phyloP scores from a whole-genome alignment of 257 asterid species.

The Solanum virginianum region DNA sequence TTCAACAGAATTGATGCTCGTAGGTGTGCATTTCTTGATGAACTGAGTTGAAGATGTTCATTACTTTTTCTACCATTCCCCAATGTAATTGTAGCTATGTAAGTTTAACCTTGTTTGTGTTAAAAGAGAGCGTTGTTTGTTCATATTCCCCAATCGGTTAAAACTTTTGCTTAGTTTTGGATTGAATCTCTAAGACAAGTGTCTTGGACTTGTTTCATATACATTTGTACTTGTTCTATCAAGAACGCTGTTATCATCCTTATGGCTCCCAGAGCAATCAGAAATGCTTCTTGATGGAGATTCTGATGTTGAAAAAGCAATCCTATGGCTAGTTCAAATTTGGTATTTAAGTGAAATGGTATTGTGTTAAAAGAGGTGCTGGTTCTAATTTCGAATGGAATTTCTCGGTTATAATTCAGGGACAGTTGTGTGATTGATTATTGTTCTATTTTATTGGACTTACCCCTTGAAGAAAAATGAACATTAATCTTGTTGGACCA shows the following conservation, averaged over 20 bases:
- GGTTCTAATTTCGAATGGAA: not conserved
- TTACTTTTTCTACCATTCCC: not conserved
- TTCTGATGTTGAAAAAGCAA: not conserved
- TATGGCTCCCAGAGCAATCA: not conserved
- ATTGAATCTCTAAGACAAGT: not conserved
- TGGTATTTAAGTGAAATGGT: not conserved
- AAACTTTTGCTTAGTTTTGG: not conserved
- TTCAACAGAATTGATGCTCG: not conserved
- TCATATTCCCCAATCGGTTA: not conserved
- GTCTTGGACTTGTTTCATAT: not conserved
- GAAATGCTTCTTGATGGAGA: not conserved
- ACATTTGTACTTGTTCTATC: not conserved
- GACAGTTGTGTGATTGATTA: not conserved
- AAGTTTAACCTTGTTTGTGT: not conserved
- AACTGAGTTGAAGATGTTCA: not conserved
- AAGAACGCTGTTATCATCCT: not conserved
- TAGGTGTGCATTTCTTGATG: not conserved
- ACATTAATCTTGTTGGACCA: not conserved
- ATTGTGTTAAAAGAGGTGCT: not conserved
- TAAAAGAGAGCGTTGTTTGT: not conserved
- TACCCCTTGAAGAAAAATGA: not conserved
- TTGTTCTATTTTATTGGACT: not conserved
- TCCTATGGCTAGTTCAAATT: not conserved
- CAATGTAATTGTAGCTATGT: not conserved
- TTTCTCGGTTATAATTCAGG: not conserved